These are phyloP conservation scores for Peronospora farinosa DNA, from an alignment of 352 stramenopile genomes.

Conservation along the genomic window DNA sequence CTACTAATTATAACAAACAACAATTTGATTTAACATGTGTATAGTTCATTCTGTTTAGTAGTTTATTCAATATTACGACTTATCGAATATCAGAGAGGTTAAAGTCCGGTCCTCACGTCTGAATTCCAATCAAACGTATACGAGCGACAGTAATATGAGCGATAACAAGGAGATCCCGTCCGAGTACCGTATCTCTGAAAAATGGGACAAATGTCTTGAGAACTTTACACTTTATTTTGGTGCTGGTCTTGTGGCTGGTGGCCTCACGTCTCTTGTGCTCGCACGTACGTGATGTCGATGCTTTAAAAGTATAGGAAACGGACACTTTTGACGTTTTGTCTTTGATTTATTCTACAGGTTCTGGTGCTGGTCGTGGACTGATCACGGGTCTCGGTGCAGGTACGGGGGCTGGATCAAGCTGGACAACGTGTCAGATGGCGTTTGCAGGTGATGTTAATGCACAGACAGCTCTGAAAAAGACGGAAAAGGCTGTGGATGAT, in stretches of 20 bases:
- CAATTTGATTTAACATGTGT: neutral
- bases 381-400: slow-evolving; percentile 71
- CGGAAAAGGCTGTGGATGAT: slow-evolving; percentile 68
- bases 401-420: slow-evolving; percentile 67
- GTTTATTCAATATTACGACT: neutral
- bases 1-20: no score
- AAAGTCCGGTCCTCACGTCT: slow-evolving; percentile 28
- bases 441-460: slow-evolving; percentile 68
- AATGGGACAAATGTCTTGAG: slow-evolving; percentile 87
- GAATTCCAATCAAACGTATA: slow-evolving; percentile 18
- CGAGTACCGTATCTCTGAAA: slow-evolving; percentile 87
- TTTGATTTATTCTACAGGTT: slow-evolving; percentile 32
- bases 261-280: slow-evolving; percentile 76
- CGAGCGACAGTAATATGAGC: slow-evolving; percentile 35
- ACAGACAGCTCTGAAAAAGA: slow-evolving; percentile 60
- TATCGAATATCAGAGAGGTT: neutral
- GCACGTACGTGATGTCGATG: slow-evolving; percentile 47
- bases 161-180: slow-evolving; percentile 68
- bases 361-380: slow-evolving; percentile 49
- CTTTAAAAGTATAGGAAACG: neutral
- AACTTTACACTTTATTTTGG: slow-evolving; percentile 86
- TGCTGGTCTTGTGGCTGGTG: slow-evolving; percentile 69
- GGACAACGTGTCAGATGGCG: slow-evolving; percentile 80
- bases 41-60: neutral
- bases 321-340: slow-evolving; percentile 7